Conservation (phyloP, 2,329 filamentous ascomycete species). For the Cordyceps cicadae region DNA sequence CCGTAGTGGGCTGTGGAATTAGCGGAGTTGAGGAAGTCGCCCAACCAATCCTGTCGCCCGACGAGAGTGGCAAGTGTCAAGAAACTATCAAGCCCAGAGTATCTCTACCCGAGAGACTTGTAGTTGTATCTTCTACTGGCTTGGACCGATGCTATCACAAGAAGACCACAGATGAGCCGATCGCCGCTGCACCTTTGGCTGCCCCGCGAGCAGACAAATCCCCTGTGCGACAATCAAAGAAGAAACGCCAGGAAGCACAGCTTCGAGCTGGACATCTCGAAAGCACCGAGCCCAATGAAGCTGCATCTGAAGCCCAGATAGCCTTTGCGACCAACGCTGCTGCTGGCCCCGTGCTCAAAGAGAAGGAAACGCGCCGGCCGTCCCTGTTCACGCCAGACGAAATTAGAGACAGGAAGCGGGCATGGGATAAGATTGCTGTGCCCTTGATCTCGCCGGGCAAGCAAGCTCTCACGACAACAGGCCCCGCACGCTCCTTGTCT, state of each 20-base stretch:
- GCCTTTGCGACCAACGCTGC: not conserved
- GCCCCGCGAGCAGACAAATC: not conserved
- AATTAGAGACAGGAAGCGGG: conserved; percentile 23
- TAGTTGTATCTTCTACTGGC: too few relatives aligned
- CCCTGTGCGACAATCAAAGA: not conserved
- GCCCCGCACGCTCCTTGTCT: not conserved
- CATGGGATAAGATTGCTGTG: conserved; percentile 28
- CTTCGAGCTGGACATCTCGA: not conserved
- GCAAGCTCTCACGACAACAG: not conserved
- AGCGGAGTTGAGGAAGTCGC: not conserved
- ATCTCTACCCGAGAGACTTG: not conserved
- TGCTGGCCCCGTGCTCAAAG: not conserved
- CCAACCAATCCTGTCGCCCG: not conserved
- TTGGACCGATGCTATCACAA: not conserved
- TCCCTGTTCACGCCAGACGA: conserved; percentile 24
- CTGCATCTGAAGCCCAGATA: not conserved
- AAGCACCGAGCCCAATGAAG: not conserved
- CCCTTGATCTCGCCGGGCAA: conserved; percentile 20
- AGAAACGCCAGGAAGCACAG: not conserved
- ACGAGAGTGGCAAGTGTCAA: not conserved
- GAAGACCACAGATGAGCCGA: too few relatives aligned
- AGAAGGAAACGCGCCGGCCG: not conserved
- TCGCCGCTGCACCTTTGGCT: not conserved
- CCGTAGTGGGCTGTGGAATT: not conserved
- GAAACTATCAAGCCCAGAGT: not conserved